Evolutionary conservation across 192 early-diverging fungal species (phyloP), one percentile per base, ranked within the genome.

Genomic region (Coemansia sp.): DNA sequence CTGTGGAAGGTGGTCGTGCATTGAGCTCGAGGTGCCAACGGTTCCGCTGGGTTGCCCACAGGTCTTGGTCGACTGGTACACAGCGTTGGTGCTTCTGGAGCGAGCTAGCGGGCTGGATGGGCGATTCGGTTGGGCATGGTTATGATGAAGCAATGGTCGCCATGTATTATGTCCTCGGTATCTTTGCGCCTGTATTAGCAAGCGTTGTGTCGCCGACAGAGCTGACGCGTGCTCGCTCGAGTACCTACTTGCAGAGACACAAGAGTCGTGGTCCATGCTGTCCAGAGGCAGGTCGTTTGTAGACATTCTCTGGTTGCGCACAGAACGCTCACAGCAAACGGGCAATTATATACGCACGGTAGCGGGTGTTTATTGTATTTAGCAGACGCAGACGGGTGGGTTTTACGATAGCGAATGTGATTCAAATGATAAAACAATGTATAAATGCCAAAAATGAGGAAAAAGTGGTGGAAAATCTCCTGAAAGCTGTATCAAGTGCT

Each of bases 181-280:
- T 28, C 15, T 31, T 6, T 42, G 66, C 31, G 15, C 4, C 1
- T 23, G 34, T 31, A 59, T 25, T 37, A 65, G 61, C 40, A 67
- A 66, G 29, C 27, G 55, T 14, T 53, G 73, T n/a, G 62, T 66
- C 20, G 67, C 59, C n/a, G 73, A 69, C 30, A 53, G 2, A 6
- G 28, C 15, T 33, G 50, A 29, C 50, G 50, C 15, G 30, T 53
- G 50, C 14, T 53, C 50, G 13, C 30, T 31, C 23, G 30, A 28
- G 30, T 31, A n/a, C 28, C 50, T 53, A 15, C 30, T 33, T 31
- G 17, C 28, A 62, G 61, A 53, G 50, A 38, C 45, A 38, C 23
- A 19, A 20, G 36, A 14, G 9, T 33, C 59, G 20, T 19, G 22
- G 20, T 61, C 59, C 17, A 19, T 17, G 30, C 19, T 33, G 50